These are phyloP conservation scores for Lanmaoa pseudosensibilis DNA, from an alignment of 768 basidiomycete species.

Conservation along the genomic window DNA sequence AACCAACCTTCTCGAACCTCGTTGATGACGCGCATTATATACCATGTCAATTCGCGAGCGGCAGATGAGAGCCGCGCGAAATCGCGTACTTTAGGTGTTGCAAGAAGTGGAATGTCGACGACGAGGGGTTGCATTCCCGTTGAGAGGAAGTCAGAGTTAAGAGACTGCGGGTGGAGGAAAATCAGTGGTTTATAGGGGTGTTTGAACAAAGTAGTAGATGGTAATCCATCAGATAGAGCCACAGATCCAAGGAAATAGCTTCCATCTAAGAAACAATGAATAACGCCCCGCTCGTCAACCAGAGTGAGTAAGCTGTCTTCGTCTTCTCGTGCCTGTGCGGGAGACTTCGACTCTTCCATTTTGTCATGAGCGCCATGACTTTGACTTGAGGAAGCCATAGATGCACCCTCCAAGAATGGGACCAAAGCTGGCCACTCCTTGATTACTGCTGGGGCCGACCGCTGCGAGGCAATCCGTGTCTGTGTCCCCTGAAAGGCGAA, in stretches of 20 bases:
- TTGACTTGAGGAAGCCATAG: conserved; percentile 50
- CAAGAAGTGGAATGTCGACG: conserved; percentile 59
- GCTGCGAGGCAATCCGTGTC: conserved; percentile 44
- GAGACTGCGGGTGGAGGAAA: conserved; percentile 44
- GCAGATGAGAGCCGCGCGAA: conserved; percentile 70
- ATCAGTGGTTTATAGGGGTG: conserved; percentile 48
- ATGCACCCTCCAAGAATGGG: conserved; percentile 54
- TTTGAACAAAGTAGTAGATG: conserved; percentile 38
- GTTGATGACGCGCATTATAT: conserved; percentile 64
- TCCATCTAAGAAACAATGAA: conserved; percentile 75
- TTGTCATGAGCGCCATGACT: conserved; percentile 30
- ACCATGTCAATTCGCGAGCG: conserved; percentile 70
- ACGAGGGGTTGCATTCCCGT: conserved; percentile 41
- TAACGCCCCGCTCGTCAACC: conserved; percentile 54
- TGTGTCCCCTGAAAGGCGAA: conserved; percentile 79
- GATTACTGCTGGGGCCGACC: conserved; percentile 58
- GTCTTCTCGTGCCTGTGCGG: conserved; percentile 42
- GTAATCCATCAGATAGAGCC: conserved; percentile 35
- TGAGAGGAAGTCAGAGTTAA: conserved; percentile 22
- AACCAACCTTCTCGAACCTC: conserved; percentile 76
- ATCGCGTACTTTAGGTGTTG: conserved; percentile 56
- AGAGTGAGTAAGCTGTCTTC: conserved; percentile 64
- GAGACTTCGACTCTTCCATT: conserved; percentile 31
- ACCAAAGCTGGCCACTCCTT: conserved; percentile 68
- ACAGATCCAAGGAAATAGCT: conserved; percentile 67